Evolutionary conservation across 176 grass and related monocot species (phyloP), one percentile per base, ranked within the genome.

Genomic region (Olyra latifolia): DNA sequence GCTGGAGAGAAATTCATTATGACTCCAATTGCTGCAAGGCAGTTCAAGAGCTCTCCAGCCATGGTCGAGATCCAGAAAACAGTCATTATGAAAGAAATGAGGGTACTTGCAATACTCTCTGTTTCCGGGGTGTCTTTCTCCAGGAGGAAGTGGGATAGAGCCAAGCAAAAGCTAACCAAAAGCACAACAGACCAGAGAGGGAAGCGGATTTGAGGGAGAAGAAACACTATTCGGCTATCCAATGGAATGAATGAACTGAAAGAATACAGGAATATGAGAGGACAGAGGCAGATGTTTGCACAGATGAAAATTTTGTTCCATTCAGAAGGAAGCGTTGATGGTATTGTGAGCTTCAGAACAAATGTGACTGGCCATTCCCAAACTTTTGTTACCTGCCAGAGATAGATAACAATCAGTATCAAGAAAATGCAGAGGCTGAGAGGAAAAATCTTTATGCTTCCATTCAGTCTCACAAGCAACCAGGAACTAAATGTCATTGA

Each of bases 1-100:
- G 96, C 86, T 53, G 92, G 90, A 29, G 92, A 82, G 14, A 95
- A 73, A 78, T 99, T 58, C 92, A 95, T 87, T 38, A 99, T 91
- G 24, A 77, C 74, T 81, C 92, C 96, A 57, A 99, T 91, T 58
- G 82, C 88, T 4, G 90, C 83, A 14, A 99, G 93, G 69, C 96
- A 95, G 63, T 88, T 99, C 75, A 99, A 72, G 68, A 99, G 92
- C 82, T 99, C 96, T 75, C 92, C 96, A 23, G 96, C 96, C 82
- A 93, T 87, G 38, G 86, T 91, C 66, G 96, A 99, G 48, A 99
- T 95, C 96, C 96, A 99, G 84, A 95, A 91, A 70, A 95, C 96
- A 3, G 88, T 93, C 96, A 93, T 95, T 56, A 91, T 49, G 25
- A 95, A 99, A 19, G 92, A 92, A 63, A 99, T 83, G 73, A 95